Conservation (phyloP, 1,284 basidiomycete species). For the Bjerkandera adusta region DNA sequence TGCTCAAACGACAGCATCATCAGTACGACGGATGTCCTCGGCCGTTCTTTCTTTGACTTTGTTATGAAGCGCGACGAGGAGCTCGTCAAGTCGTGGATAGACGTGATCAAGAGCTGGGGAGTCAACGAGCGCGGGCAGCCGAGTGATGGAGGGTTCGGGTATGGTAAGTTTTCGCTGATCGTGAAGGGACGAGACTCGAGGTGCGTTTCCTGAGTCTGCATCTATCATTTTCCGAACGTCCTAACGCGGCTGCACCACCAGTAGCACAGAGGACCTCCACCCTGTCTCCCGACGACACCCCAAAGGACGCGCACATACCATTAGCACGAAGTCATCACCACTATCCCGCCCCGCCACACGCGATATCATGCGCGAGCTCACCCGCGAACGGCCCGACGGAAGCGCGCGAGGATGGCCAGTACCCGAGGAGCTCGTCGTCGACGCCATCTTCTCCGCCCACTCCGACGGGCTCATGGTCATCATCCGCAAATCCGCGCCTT, state of each 20-base stretch:
- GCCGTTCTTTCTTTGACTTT: slow-evolving; percentile 73
- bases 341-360: not conserved
- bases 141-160: slow-evolving; percentile 78
- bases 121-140: slow-evolving; percentile 78
- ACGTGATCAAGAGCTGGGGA: slow-evolving; percentile 73
- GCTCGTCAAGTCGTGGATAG: slow-evolving; percentile 66
- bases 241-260: not conserved
- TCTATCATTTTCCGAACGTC: slow-evolving; percentile 1
- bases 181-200: slow-evolving; percentile 58
- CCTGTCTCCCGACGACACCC: not conserved
- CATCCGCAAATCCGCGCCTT: slow-evolving; percentile 39
- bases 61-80: slow-evolving; percentile 59
- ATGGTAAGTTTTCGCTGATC: slow-evolving; percentile 61
- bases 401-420: not conserved
- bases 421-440: slow-evolving; percentile 47
- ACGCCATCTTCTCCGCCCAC: slow-evolving; percentile 79
- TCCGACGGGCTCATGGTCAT: slow-evolving; percentile 79
- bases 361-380: slow-evolving; percentile 13
- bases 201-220: slow-evolving; percentile 31
- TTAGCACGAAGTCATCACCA: slow-evolving; percentile 17
- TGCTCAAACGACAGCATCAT: slow-evolving; percentile 71
- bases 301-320: not conserved
- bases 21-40: slow-evolving; percentile 51
- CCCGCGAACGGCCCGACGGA: slow-evolving; percentile 13
- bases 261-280: not conserved